A percentile compares a stretch with the other conserved stretches of the same genome.
Evolutionary conservation across 805 yeast genomes (phyloP).

Genomic region (Metschnikowia lachancei): DNA sequence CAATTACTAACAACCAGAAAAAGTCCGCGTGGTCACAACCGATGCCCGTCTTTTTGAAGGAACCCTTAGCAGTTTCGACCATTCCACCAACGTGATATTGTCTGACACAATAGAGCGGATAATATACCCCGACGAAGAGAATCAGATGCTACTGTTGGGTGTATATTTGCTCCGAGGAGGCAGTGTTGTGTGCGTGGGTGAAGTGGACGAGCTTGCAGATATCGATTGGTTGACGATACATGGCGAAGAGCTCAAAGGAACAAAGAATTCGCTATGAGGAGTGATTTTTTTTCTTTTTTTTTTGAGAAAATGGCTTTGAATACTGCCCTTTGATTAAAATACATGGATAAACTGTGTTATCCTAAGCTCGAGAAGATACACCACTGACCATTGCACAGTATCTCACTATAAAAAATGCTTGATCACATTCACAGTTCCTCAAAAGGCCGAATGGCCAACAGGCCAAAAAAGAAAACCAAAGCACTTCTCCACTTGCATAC

Average conservation of each 20-base stretch:
- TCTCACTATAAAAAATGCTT: too few relatives aligned
- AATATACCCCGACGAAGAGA: constrained; percentile 41
- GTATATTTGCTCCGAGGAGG: constrained; percentile 58
- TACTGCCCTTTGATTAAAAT: too few relatives aligned
- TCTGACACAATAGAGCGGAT: constrained; percentile 51
- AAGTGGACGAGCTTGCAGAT: constrained; percentile 44
- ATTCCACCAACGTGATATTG: constrained; percentile 58
- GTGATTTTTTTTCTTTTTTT: too few relatives aligned
- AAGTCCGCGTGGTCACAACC: constrained; percentile 54
- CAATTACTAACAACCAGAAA: constrained; percentile 30
- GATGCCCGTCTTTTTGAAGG: constrained; percentile 55
- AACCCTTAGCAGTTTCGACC: constrained; percentile 56
- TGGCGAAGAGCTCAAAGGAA: constrained; percentile 35
- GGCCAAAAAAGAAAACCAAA: too few relatives aligned
- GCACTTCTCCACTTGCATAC: too few relatives aligned
- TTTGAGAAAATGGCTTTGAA: too few relatives aligned
- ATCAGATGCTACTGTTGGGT: constrained; percentile 45
- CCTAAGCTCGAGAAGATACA: too few relatives aligned
- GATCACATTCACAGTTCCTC: too few relatives aligned
- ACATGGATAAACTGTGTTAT: too few relatives aligned
- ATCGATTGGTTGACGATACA: constrained; percentile 42
- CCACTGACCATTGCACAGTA: too few relatives aligned
- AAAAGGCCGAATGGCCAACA: too few relatives aligned
- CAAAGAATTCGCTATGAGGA: constrained; percentile 38
- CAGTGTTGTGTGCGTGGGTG: constrained; percentile 54